Evolutionary conservation across 345 rosid genomes (phyloP), one percentile per base, ranked within the genome.

Genomic region (Lepidium africanum): DNA sequence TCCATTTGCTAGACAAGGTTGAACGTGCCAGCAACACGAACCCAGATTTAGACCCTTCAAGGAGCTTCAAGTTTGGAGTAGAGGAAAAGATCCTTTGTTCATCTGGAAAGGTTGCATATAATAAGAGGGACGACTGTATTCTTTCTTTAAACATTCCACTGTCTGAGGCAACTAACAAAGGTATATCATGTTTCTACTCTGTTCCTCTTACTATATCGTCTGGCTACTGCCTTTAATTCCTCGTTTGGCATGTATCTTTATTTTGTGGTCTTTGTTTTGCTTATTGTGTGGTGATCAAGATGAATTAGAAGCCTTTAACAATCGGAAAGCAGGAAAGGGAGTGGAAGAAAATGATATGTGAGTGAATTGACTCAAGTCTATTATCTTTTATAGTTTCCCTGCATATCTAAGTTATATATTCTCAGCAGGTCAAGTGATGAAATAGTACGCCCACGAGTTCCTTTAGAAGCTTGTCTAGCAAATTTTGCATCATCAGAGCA

Each of bases 381-480:
- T 57, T 70, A 19, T 53, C 46, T 67, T 54, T 73, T 61, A 9
- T 55, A 16, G 45, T 56, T 68, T 45, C 39, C 6, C 59, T 59
- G 62, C 48, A 68, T 50, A 59, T 57, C 65, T 77, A 78, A 65
- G 40, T 49, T 67, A 45, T 70, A 45, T 65, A 52, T 68, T 72
- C 72, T 17, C 65, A 63, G 73, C 90, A 91, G 96, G 81, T 74
- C 90, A 42, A 76, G 52, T 41, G 87, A 91, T 73, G 89, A 86
- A 78, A 81, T 89, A 57, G 87, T 95, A 65, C 96, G 99, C 33
- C 96, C 99, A 77, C 84, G 99, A 78, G 92, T 95, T 38, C 96
- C 97, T 74, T 77, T 91, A 73, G 90, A 87, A 81, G 94, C 99
- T 76, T 95, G 99, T 78, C 83, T 91, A 50, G 87, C 87, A 63